These are phyloP conservation scores for Boletus huronensis DNA, from an alignment of 768 basidiomycete genomes.

Conservation along the genomic window DNA sequence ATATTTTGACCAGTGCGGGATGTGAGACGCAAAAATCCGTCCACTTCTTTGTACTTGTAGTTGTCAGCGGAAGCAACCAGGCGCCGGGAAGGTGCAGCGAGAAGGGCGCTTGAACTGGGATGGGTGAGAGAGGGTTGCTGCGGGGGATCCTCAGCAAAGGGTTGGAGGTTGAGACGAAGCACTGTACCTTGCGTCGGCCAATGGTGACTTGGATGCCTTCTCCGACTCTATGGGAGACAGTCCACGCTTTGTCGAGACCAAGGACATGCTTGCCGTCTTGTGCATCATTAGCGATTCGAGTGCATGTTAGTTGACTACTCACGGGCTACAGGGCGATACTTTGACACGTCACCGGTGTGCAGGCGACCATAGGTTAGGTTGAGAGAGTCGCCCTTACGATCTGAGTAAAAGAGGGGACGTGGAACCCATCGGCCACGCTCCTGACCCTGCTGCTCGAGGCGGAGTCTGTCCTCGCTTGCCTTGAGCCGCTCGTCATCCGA, in stretches of 20 bases:
- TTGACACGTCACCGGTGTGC: slow-evolving; percentile 61
- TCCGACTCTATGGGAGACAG: slow-evolving; percentile 50
- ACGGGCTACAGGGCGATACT: slow-evolving; percentile 59
- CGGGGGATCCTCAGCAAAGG: slow-evolving; percentile 4
- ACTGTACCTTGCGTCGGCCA: slow-evolving; percentile 41
- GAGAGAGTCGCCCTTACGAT: slow-evolving; percentile 61
- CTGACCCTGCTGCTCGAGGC: slow-evolving; percentile 16
- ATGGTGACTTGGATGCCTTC: slow-evolving; percentile 59
- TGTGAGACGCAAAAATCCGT: slow-evolving; percentile 62
- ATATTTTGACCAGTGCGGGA: slow-evolving; percentile 34
- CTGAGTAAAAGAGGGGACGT: slow-evolving; percentile 51
- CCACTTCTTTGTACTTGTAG: slow-evolving; percentile 56
- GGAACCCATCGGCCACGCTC: slow-evolving; percentile 26
- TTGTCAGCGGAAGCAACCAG: slow-evolving; percentile 37
- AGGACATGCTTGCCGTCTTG: slow-evolving; percentile 51
- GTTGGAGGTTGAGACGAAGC: not conserved
- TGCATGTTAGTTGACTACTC: slow-evolving; percentile 26
- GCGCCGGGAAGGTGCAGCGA: slow-evolving; percentile 48
- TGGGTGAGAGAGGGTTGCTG: slow-evolving; percentile 57
- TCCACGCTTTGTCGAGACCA: slow-evolving; percentile 53
- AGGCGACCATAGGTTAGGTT: slow-evolving; percentile 68
- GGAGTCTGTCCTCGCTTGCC: slow-evolving; percentile 33
- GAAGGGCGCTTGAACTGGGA: slow-evolving; percentile 48
- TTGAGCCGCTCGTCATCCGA: slow-evolving; percentile 33
- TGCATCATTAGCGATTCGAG: slow-evolving; percentile 47